A percentile compares a stretch with the other conserved stretches of the same genome.
These are phyloP conservation scores for Schoenoplectus tabernaemontani DNA, from an alignment of 202 grass and related monocot species.

Conservation along the genomic window DNA sequence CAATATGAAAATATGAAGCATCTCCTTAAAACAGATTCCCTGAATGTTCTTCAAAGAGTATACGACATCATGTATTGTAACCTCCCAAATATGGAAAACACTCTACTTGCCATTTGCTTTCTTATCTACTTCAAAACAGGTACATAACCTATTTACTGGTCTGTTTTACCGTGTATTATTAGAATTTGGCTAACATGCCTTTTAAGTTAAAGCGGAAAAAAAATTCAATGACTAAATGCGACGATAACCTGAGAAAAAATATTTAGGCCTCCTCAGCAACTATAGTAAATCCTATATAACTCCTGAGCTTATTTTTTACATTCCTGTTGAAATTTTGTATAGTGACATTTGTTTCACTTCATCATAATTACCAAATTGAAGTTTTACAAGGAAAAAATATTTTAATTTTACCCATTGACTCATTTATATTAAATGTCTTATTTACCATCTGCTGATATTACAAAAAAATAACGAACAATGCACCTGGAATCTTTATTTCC, in stretches of 20 bases:
- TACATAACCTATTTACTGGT: neutral
- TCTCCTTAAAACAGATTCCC: neutral
- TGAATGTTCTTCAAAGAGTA: neutral
- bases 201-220: neutral
- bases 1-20: neutral
- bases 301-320: neutral
- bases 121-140: neutral
- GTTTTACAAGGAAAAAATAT: neutral
- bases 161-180: neutral
- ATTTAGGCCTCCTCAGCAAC: neutral
- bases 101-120: neutral
- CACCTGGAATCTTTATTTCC: neutral
- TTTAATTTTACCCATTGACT: neutral
- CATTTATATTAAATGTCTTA: neutral
- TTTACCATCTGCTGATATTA: neutral
- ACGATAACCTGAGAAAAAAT: neutral
- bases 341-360: neutral
- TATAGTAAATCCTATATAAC: neutral
- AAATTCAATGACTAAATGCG: neutral
- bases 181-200: neutral
- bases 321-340: neutral
- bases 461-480: neutral
- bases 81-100: neutral
- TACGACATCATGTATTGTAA: neutral
- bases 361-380: neutral